Conservation (phyloP, 2,329 filamentous ascomycete genomes). For the Phialocephala subalpina region DNA sequence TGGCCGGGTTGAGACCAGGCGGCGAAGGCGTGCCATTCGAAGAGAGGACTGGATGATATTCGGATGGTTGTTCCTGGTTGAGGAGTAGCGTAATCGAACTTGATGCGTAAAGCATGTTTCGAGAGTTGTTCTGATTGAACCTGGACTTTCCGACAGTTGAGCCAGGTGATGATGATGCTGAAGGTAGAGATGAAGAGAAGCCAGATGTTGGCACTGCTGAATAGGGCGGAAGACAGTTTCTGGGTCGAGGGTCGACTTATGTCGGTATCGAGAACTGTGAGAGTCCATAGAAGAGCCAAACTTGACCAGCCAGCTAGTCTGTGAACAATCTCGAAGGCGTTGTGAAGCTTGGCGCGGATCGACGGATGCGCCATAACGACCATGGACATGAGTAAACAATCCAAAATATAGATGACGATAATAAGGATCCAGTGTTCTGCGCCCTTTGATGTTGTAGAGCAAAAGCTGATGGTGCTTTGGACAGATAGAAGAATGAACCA, state of each 20-base stretch:
- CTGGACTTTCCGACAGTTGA: slow-evolving; percentile 70
- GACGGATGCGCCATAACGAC: slow-evolving; percentile 69
- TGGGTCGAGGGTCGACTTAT: slow-evolving; percentile 44
- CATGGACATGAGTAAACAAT: slow-evolving; percentile 64
- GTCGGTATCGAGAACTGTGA: slow-evolving; percentile 62
- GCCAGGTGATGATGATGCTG: slow-evolving; percentile 76
- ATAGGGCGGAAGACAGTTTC: slow-evolving; percentile 45
- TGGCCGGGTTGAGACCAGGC: slow-evolving; percentile 68
- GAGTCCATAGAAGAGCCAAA: slow-evolving; percentile 69
- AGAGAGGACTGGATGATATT: slow-evolving; percentile 67
- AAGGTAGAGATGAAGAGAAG: slow-evolving; percentile 69
- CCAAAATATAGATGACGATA: slow-evolving; percentile 64
- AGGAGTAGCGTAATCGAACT: slow-evolving; percentile 70
- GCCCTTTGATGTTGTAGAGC: slow-evolving; percentile 49
- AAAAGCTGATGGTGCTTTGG: slow-evolving; percentile 42
- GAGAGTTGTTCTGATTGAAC: slow-evolving; percentile 76
- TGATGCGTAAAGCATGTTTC: slow-evolving; percentile 73
- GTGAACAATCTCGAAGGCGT: slow-evolving; percentile 75
- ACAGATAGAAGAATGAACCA: slow-evolving; percentile 52
- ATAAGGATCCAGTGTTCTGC: slow-evolving; percentile 15
- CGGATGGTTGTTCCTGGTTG: slow-evolving; percentile 64
- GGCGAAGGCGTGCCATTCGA: slow-evolving; percentile 80
- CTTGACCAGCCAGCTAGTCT: slow-evolving; percentile 76
- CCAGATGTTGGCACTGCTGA: slow-evolving; percentile 67
- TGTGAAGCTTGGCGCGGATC: slow-evolving; percentile 69